Conservation (phyloP, 192 early-diverging fungal species). For the Mortierella hygrophila region DNA sequence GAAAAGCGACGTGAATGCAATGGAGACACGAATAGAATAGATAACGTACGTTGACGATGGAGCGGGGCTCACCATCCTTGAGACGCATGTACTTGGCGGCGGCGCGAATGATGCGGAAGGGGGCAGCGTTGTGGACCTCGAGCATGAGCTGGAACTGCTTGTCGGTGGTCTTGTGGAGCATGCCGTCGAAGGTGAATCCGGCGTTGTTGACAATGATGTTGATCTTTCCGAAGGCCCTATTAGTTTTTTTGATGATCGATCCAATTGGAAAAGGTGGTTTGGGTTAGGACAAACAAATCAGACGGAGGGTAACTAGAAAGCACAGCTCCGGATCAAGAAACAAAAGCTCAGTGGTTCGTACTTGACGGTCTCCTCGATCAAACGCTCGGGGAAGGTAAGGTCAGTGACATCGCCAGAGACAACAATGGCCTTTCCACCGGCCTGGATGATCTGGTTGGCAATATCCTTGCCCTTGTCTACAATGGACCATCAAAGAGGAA, state of each 20-base stretch:
- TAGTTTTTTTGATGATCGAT: constrained; percentile 12
- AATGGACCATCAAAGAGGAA: not conserved
- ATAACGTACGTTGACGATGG: constrained; percentile 57
- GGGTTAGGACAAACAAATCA: not conserved
- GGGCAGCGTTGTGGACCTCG: constrained; percentile 72
- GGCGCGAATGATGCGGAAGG: constrained; percentile 70
- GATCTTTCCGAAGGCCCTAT: constrained; percentile 75
- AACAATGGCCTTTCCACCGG: constrained; percentile 88
- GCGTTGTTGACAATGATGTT: constrained; percentile 96
- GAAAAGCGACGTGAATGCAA: not conserved
- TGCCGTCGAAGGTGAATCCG: constrained; percentile 94
- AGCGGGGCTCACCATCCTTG: constrained; percentile 66
- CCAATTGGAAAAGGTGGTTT: not conserved
- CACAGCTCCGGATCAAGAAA: no score
- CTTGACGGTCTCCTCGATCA: constrained; percentile 65
- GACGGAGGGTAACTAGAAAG: not conserved
- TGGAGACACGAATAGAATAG: not conserved
- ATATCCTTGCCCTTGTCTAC: constrained; percentile 78
- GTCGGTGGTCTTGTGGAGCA: constrained; percentile 89
- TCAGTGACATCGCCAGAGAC: constrained; percentile 70
- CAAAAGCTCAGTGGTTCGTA: not conserved
- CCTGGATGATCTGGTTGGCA: constrained; percentile 84
- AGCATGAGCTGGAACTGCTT: constrained; percentile 93
- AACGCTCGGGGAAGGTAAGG: constrained; percentile 61
- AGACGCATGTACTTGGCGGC: constrained; percentile 66